Base-by-base conservation (phyloP, 2,329 filamentous ascomycete genomes). In the Celoporthe dispersa region DNA sequence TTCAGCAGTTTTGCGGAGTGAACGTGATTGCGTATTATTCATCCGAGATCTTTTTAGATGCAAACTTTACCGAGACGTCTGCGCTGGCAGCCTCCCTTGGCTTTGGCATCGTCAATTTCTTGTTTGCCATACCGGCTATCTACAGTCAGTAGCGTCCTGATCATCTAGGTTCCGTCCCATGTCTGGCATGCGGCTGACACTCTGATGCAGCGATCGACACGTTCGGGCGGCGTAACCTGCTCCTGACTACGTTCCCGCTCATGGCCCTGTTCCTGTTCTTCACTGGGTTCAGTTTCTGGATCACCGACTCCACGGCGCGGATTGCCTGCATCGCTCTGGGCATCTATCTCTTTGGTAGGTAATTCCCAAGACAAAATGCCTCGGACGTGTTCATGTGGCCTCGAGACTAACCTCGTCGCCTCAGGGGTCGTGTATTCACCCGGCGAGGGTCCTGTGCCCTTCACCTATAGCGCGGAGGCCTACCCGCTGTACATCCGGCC, bases 391-490 rank as follows among this genome's bases (percentile, higher is more conserved):
- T 37, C 33, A 61, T 9, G 16, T 33, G 28, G 53, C n/a, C 14
- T 31, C 59, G 35, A 25, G 60, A 25, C 60, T 41, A 14, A 63
- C 19, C 6, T 2, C 25, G 22, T 35, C 35, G 44, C 19, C 39
- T 14, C 3, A 62, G 60, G 60, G 12, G 77, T 84, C 19, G 83
- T 86, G 16, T 87, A 87, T 77, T 85, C 83, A 1, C 88, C 88
- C 1, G 89, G 89, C 51, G 88, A 89, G 75, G 89, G 89, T 0
- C 83, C 82, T 7, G 88, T 91, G 0, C 88, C 89, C 0, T 91
- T 91, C 75, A 90, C 88, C 0, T 91, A 91, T 76, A 90, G 87
- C 0, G 89, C 89, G 28, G 89, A 91, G 77, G 89, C 88, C 1
- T 91, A 90, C 75, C 89, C 89, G 5, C 80, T 90, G 2, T 89